Percentiles rank a stretch among this genome's conserved stretches.
These are phyloP conservation scores for Aschersonia sp. DNA, from an alignment of 2,329 filamentous ascomycete species.

Conservation along the genomic window DNA sequence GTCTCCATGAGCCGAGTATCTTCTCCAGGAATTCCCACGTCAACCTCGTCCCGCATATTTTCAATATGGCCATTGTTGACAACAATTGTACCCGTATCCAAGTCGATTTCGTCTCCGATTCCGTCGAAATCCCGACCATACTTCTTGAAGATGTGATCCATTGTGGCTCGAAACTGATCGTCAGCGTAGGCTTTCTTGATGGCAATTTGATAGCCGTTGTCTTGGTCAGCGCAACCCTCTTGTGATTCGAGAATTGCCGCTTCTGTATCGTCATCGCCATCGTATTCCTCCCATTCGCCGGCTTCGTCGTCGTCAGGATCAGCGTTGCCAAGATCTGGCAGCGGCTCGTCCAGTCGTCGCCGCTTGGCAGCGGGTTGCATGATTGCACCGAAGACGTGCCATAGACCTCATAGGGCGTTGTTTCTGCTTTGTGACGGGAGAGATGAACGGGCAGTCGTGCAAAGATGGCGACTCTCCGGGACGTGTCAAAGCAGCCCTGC, in stretches of 20 bases:
- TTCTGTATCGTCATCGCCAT: conserved; percentile 27
- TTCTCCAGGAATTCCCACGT: conserved; percentile 17
- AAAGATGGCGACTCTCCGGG: background rate
- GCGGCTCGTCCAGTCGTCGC: conserved; percentile 34
- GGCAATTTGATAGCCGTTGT: conserved; percentile 43
- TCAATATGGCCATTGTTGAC: conserved; percentile 80
- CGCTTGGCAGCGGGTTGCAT: conserved; percentile 51
- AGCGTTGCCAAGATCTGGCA: conserved; percentile 10
- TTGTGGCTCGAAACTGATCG: conserved; percentile 62
- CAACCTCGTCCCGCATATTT: conserved; percentile 42
- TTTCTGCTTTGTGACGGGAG: no score
- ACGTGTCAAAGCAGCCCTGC: background rate
- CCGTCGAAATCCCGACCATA: conserved; percentile 73
- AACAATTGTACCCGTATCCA: conserved; percentile 67
- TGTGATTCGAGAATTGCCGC: conserved; percentile 33
- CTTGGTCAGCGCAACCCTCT: conserved; percentile 30
- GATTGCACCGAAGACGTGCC: background rate
- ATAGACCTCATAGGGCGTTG: conserved; percentile 3
- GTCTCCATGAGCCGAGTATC: no score
- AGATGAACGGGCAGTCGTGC: no score
- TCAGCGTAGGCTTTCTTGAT: conserved; percentile 53
- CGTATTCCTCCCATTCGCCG: conserved; percentile 4
- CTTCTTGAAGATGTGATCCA: conserved; percentile 81
- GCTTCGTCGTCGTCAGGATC: conserved; percentile 1
- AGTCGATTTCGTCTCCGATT: conserved; percentile 79